A percentile compares a stretch with the other conserved stretches of the same genome.
Conservation (phyloP, 805 yeast species). For the Saccharomycopsis fibuligera region DNA sequence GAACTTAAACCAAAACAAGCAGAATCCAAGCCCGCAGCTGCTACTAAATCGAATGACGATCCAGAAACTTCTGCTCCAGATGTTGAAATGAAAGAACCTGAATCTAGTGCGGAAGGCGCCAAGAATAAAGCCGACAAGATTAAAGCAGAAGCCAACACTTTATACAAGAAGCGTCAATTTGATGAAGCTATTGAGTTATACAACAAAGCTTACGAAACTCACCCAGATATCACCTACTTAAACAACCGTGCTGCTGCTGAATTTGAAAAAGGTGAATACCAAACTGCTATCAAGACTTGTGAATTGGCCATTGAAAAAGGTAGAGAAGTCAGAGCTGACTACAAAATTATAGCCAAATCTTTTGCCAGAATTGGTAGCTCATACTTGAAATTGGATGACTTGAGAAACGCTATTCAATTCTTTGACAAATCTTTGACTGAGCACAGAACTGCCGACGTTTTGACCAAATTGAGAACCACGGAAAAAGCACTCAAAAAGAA, state of each 20-base stretch:
- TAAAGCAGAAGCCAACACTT: slow-evolving; percentile 79
- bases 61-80: slow-evolving; percentile 26
- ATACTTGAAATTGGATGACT: slow-evolving; percentile 69
- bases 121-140: slow-evolving; percentile 56
- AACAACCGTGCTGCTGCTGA: slow-evolving; percentile 98
- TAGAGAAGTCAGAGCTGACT: slow-evolving; percentile 84
- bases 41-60: slow-evolving; percentile 24
- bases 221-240: slow-evolving; percentile 83
- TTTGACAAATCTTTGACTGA: slow-evolving; percentile 93
- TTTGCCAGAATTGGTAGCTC: slow-evolving; percentile 86
- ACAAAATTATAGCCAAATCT: slow-evolving; percentile 85
- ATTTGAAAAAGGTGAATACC: slow-evolving; percentile 89
- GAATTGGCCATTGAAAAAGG: slow-evolving; percentile 82
- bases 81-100: slow-evolving; percentile 26
- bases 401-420: slow-evolving; percentile 63
- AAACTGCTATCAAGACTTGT: slow-evolving; percentile 77
- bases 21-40: slow-evolving; percentile 23
- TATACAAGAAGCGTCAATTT: slow-evolving; percentile 81
- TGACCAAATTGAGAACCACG: slow-evolving; percentile 77
- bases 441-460: slow-evolving; percentile 91
- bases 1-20: slow-evolving; percentile 26
- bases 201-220: slow-evolving; percentile 75
- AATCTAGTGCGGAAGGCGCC: slow-evolving; percentile 26
- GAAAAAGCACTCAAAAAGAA: slow-evolving; percentile 78
- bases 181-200: slow-evolving; percentile 89